Percentiles rank a stretch among this genome's conserved stretches.
Evolutionary conservation across 2,329 filamentous ascomycete species (phyloP).

Genomic region (Aspergillus transmontanensis): DNA sequence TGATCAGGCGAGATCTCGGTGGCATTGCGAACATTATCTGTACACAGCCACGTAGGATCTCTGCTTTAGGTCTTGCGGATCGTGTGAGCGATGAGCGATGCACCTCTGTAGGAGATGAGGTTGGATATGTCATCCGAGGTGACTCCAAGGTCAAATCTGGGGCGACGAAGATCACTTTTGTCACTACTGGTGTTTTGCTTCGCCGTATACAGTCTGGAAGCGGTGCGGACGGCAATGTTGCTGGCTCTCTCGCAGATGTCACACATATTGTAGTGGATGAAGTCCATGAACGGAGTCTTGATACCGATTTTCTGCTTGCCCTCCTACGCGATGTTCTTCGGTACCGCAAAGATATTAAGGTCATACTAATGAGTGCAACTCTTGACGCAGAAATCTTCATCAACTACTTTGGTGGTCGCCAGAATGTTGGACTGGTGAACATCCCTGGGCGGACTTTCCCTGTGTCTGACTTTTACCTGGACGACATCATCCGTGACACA

Average conservation of each 20-base stretch:
- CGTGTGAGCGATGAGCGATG: constrained; percentile 92
- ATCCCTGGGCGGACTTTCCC: constrained; percentile 89
- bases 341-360: constrained; percentile 75
- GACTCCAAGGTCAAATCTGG: constrained; percentile 74
- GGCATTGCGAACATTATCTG: constrained; percentile 86
- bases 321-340: constrained; percentile 80
- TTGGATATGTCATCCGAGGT: constrained; percentile 89
- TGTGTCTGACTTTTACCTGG: constrained; percentile 85
- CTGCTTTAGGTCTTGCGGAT: constrained; percentile 89
- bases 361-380: constrained; percentile 95
- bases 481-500: constrained; percentile 81
- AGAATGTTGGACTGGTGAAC: constrained; percentile 76
- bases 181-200: constrained; percentile 91
- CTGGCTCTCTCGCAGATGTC: constrained; percentile 80
- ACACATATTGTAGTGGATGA: constrained; percentile 96
- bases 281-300: constrained; percentile 91
- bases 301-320: constrained; percentile 91
- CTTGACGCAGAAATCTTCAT: constrained; percentile 85
- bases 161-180: constrained; percentile 87
- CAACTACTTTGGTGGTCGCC: constrained; percentile 74
- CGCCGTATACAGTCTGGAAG: constrained; percentile 89
- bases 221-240: constrained; percentile 75
- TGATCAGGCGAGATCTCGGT: constrained; percentile 76
- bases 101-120: constrained; percentile 76
- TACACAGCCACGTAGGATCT: constrained; percentile 92